Evolutionary conservation across 768 basidiomycete genomes (phyloP), one percentile per base, ranked within the genome.

Genomic region (Boletales sp.): DNA sequence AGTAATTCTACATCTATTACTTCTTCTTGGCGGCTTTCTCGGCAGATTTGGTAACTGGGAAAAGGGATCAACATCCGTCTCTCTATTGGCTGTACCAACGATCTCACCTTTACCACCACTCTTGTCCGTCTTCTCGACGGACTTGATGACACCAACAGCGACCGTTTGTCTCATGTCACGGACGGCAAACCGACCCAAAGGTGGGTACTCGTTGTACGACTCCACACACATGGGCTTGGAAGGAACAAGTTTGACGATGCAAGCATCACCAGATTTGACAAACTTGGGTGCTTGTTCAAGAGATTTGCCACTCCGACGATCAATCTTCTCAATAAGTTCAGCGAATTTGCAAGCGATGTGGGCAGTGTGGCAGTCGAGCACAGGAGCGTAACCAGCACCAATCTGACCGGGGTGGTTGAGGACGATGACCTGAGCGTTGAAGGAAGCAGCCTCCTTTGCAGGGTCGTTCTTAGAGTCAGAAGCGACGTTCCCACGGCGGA

Each of bases 381-480:
- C 97, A 48, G 95, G 95, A 40, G 95, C 92, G 74, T 98, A 98
- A 63, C 97, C 97, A 66, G 94, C 91, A 77, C 92, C 92, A 69
- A 99, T 98, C 74, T 99, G 97, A 80, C 97, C 97, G 45, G 97
- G 97, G 84, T 99, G 97, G 83, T 98, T 98, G 72, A 99, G 87
- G 69, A 99, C 90, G 71, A 99, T 98, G 79, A 98, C 95, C 82
- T 98, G 97, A 60, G 97, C 95, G 75, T 87, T 97, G 91, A 98
- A 95, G 54, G 94, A 95, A 57, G 93, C 91, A 58, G 94, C 94
- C 78, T 97, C 94, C 85, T 94, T 97, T 61, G 94, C 93, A 63
- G 97, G 97, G 81, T 98, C 95, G 76, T 97, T 97, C 91, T 99
- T 99, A 64, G 94, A 93, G 84, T 99, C 97, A 60, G 94, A 97